phyloP scores from a whole-genome alignment of 2,329 filamentous ascomycete species.

The Penicillium sp. region DNA sequence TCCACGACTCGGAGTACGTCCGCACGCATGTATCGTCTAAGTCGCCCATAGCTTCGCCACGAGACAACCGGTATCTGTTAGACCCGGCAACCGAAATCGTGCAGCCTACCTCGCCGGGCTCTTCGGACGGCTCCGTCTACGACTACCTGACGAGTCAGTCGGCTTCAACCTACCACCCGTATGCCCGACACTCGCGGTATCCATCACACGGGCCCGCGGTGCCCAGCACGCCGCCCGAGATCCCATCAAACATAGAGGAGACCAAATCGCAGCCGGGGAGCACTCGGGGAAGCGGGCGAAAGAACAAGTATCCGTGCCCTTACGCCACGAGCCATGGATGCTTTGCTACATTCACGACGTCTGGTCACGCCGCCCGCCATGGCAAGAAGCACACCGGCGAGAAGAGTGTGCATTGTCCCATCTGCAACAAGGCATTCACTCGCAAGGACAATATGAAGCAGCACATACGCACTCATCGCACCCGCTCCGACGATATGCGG shows the following conservation, averaged over 20 bases:
- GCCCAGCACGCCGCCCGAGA: conserved; percentile 22
- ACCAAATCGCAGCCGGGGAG: conserved; percentile 22
- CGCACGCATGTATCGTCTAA: conserved; percentile 20
- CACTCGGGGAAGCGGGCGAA: conserved; percentile 34
- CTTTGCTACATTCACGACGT: conserved; percentile 61
- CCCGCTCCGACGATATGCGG: conserved; percentile 32
- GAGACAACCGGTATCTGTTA: conserved; percentile 20
- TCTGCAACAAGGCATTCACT: conserved; percentile 64
- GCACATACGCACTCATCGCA: conserved; percentile 57
- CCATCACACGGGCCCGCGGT: conserved; percentile 22
- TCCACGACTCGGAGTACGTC: conserved; percentile 19
- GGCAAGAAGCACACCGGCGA: conserved; percentile 65
- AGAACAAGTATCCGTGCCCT: conserved; percentile 63
- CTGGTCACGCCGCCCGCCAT: conserved; percentile 61
- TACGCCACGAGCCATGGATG: conserved; percentile 57
- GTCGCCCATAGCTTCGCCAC: conserved; percentile 26
- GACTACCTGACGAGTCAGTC: conserved; percentile 27
- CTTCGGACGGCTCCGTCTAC: conserved; percentile 31
- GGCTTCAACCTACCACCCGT: conserved; percentile 24
- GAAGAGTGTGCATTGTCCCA: conserved; percentile 62
- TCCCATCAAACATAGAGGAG: conserved; percentile 23
- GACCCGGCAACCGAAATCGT: conserved; percentile 25
- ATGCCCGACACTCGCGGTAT: conserved; percentile 22
- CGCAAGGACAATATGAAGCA: conserved; percentile 68
- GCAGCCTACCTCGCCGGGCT: conserved; percentile 29